These are phyloP conservation scores for Immersiella caudata DNA, from an alignment of 495 filamentous ascomycete species.

Conservation along the genomic window DNA sequence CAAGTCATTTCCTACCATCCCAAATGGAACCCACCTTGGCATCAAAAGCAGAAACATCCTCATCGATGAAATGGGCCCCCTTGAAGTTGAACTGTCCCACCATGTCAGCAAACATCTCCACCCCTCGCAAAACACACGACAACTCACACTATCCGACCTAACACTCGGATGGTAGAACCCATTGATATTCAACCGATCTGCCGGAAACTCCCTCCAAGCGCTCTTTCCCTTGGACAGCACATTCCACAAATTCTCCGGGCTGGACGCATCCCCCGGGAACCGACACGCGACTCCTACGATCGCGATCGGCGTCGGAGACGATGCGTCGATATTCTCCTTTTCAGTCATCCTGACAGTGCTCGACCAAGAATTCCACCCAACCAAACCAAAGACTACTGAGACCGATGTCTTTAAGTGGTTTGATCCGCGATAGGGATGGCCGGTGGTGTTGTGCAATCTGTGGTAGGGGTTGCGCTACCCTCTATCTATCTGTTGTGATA, in stretches of 20 bases:
- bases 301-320: slow-evolving; percentile 28
- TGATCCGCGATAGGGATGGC: background rate
- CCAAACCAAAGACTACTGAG: background rate
- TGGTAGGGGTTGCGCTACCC: background rate
- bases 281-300: slow-evolving; percentile 45
- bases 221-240: slow-evolving; percentile 25
- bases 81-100: slow-evolving; percentile 20
- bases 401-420: background rate
- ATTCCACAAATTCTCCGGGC: slow-evolving; percentile 17
- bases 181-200: slow-evolving; percentile 38
- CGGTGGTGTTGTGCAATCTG: background rate
- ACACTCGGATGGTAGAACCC: slow-evolving; percentile 35
- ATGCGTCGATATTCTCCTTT: background rate
- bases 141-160: slow-evolving; percentile 19
- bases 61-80: slow-evolving; percentile 41
- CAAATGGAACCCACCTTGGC: slow-evolving; percentile 22
- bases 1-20: too few relatives aligned
- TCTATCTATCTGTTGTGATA: slow-evolving; percentile 1
- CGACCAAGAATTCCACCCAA: background rate
- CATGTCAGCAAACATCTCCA: slow-evolving; percentile 40
- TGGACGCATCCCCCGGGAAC: slow-evolving; percentile 39
- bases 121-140: background rate
- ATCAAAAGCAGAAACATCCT: slow-evolving; percentile 54
- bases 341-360: background rate
- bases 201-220: slow-evolving; percentile 41